phyloP scores from a whole-genome alignment of 352 stramenopile genomes.

The Phytophthora tubulina region DNA sequence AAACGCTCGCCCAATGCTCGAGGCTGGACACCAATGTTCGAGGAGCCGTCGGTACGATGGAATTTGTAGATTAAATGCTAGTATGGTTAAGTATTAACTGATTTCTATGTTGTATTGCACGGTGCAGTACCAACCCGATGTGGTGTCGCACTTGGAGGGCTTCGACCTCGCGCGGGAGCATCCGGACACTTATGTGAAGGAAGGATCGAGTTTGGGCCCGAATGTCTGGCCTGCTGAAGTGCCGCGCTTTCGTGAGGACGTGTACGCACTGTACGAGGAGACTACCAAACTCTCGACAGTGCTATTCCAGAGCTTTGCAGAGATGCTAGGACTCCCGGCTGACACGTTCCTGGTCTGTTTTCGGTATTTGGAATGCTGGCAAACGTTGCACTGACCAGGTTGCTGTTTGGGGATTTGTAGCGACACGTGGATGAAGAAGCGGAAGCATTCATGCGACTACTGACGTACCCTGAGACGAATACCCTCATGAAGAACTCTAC shows the following conservation, averaged over 20 bases:
- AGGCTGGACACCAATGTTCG: slow-evolving; percentile 86
- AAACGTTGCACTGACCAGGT: slow-evolving; percentile 16
- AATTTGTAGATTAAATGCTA: background rate
- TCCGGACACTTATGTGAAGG: slow-evolving; percentile 59
- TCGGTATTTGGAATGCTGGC: slow-evolving; percentile 4
- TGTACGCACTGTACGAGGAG: slow-evolving; percentile 79
- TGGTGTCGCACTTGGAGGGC: slow-evolving; percentile 79
- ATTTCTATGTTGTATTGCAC: background rate
- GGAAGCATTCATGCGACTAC: slow-evolving; percentile 81
- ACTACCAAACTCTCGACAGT: slow-evolving; percentile 73
- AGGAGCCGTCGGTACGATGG: slow-evolving; percentile 74
- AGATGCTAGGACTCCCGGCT: slow-evolving; percentile 73
- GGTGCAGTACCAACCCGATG: slow-evolving; percentile 76
- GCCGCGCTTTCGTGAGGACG: slow-evolving; percentile 67
- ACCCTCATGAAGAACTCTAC: slow-evolving; percentile 61
- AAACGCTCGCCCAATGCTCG: slow-evolving; percentile 78
- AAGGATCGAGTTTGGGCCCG: slow-evolving; percentile 74
- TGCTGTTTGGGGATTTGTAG: slow-evolving; percentile 42
- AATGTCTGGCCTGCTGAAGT: slow-evolving; percentile 82
- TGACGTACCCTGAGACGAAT: slow-evolving; percentile 75
- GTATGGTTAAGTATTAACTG: background rate
- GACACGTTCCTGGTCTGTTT: slow-evolving; percentile 70
- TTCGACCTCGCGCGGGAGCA: slow-evolving; percentile 80
- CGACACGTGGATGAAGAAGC: slow-evolving; percentile 76
- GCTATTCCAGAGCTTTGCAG: slow-evolving; percentile 80